A percentile compares a stretch with the other conserved stretches of the same genome.
These are phyloP conservation scores for Claviceps sp. DNA, from an alignment of 2,329 filamentous ascomycete genomes.

Conservation along the genomic window DNA sequence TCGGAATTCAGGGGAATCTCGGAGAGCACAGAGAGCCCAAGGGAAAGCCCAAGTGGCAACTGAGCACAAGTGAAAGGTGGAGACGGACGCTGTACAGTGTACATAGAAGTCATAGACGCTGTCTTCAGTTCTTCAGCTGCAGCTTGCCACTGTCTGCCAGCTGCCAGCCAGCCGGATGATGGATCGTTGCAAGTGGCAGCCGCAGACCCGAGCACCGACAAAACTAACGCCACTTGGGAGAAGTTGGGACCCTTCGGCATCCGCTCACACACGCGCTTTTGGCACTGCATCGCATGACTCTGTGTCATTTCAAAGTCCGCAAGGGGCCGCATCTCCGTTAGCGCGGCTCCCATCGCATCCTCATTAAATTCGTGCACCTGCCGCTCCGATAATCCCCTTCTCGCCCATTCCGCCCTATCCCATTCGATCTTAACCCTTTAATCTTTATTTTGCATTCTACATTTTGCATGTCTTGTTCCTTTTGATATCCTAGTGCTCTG, in stretches of 20 bases:
- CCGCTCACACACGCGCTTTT: not conserved
- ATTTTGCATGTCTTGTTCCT: not conserved
- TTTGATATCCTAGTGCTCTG: not conserved
- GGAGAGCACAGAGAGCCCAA: too few species aligned
- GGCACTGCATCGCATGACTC: not conserved
- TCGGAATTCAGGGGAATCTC: too few species aligned
- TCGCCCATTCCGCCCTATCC: not conserved
- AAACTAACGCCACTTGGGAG: too few species aligned
- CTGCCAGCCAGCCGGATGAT: not conserved
- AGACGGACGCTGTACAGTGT: too few species aligned
- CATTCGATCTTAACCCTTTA: not conserved
- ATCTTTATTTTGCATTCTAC: not conserved
- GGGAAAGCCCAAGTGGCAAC: too few species aligned
- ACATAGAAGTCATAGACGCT: too few species aligned
- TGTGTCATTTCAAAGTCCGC: conserved; percentile 1
- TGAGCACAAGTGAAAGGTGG: too few species aligned
- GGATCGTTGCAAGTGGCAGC: too few species aligned
- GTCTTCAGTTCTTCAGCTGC: too few species aligned
- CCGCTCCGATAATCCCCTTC: not conserved
- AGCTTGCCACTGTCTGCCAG: not conserved
- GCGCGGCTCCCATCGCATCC: conserved; percentile 1
- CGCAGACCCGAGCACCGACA: not conserved
- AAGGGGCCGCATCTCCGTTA: not conserved
- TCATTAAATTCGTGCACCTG: conserved; percentile 4
- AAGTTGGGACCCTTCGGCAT: not conserved